Evolutionary conservation across 441 rosid species (phyloP), one percentile per base, ranked within the genome.

Genomic region (Oxalis stricta): DNA sequence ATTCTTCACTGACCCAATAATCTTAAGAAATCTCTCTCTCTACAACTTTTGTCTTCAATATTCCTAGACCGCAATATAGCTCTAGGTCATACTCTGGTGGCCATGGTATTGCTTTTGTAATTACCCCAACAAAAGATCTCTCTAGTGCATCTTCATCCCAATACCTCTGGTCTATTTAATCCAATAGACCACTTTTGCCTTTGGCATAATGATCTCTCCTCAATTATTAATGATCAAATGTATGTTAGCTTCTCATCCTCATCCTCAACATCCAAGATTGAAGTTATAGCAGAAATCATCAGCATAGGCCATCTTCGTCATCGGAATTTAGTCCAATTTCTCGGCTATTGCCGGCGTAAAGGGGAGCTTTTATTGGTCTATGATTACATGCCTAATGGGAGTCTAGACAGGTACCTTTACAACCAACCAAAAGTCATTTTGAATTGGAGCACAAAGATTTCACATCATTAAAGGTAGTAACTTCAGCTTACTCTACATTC

Each of bases 141-240:
- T 75, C 80, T 0, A 53, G 60, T 12, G 66, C 72, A 10, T 1
- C 0, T 1, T 9, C 75, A 0, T 36, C 38, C 15, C 51, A 55
- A 29, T 33, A 3, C 33, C 29, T 80, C n/a, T 2, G 82, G 93
- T 11, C 63, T 82, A 13, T 73, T 82, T 56, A 78, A 63, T 72
- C 76, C 1, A 33, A 5, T 0, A 8, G 6, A 20, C 75, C 76
- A 9, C 61, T 70, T 17, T 13, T 66, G 31, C 56, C 66, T 11
- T 0, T 24, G 18, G 8, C 11, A 1, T 12, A n/a, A 11, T 12
- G 67, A 66, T 56, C 47, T 70, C 18, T 49, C 72, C 0, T 16
- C 58, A 5, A 0, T 39, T 21, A 10, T 70, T 16, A 7, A 41
- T 7, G 39, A 46, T 7, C 20, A 32, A 15, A 59, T 63, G 70